Base-by-base conservation (phyloP, 192 early-diverging fungal genomes). In the Coemansia sp. region DNA sequence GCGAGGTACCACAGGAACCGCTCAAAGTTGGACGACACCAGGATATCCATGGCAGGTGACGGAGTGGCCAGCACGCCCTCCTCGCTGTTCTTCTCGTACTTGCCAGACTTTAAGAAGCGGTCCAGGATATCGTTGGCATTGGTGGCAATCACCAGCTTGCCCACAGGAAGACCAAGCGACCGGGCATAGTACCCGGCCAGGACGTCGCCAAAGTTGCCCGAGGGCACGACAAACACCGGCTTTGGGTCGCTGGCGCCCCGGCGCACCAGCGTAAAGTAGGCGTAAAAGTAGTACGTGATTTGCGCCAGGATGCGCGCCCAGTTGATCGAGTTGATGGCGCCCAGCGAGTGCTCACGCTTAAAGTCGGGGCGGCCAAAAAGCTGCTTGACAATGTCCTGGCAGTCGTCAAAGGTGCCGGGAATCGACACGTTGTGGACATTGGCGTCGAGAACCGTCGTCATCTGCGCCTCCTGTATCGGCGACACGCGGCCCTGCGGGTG, bases 291-390 rank as follows among this genome's bases (percentile, higher is more conserved):
- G 77, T 98, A 98, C 24, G 88, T 84, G 42, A 89, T 98, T 79
- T 98, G 96, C 10, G 92, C 93, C 39, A 98, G 78, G 56, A 98
- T 98, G 36, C 95, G 87, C 11, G 95, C 95, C 95, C 95, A 98
- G 84, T 98, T 98, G 85, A 98, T 98, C 10, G 97, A 98, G 80
- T 98, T 98, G 72, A 98, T 85, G 11, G 97, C 97, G 41, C 89
- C 95, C 37, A 98, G 84, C 52, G 88, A 84, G 74, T 94, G 85
- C 50, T 84, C 77, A 29, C 62, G 65, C 54, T 87, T 88, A 78
- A 95, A 97, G 8, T 74, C 81, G 5, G 70, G 67, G 56, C 95
- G 88, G 27, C 83, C 83, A 75, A 98, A 98, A 62, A 93, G 75
- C 39, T 83, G 82, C 83, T 98, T 98, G 65, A 98, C 90, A 43